Conservation (phyloP, 352 stramenopile species). For the Albugo laibachii region DNA sequence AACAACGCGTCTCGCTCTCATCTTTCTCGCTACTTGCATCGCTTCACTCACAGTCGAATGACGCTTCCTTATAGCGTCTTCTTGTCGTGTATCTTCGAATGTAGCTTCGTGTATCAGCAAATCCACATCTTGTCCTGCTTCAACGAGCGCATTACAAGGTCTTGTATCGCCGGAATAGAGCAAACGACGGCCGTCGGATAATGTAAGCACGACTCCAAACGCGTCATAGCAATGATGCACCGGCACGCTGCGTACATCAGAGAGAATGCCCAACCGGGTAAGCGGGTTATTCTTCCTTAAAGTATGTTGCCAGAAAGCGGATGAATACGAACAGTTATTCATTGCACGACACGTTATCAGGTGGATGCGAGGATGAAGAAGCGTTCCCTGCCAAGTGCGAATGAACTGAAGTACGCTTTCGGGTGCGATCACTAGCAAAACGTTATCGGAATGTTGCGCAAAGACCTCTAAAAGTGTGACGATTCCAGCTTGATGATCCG, state of each 20-base stretch:
- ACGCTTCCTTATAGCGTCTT: slow-evolving; percentile 87
- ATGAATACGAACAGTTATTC: slow-evolving; percentile 16
- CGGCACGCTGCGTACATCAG: slow-evolving; percentile 26
- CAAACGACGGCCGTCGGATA: slow-evolving; percentile 42
- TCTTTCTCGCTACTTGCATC: slow-evolving; percentile 50
- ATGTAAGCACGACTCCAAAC: slow-evolving; percentile 47
- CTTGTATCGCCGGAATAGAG: slow-evolving; percentile 91
- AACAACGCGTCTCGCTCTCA: slow-evolving; percentile 72
- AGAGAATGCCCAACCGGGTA: slow-evolving; percentile 11
- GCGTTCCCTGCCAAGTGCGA: slow-evolving; percentile 21
- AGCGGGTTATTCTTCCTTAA: slow-evolving; percentile 11
- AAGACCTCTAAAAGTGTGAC: slow-evolving; percentile 78
- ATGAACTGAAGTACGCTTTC: slow-evolving; percentile 36
- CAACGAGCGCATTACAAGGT: slow-evolving; percentile 51
- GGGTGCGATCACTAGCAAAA: slow-evolving; percentile 26
- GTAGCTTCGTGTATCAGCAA: slow-evolving; percentile 96
- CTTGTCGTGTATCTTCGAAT: slow-evolving; percentile 87
- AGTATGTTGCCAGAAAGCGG: slow-evolving; percentile 5
- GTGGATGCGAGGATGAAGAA: slow-evolving; percentile 4
- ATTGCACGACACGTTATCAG: slow-evolving; percentile 30
- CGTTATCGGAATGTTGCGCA: slow-evolving; percentile 11
- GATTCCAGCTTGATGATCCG: slow-evolving; percentile 93
- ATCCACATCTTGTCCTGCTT: slow-evolving; percentile 36
- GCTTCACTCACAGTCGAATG: slow-evolving; percentile 91
- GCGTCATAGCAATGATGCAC: slow-evolving; percentile 71